Conservation (phyloP, 495 filamentous ascomycete genomes). For the Aspergillus sclerotioniger region DNA sequence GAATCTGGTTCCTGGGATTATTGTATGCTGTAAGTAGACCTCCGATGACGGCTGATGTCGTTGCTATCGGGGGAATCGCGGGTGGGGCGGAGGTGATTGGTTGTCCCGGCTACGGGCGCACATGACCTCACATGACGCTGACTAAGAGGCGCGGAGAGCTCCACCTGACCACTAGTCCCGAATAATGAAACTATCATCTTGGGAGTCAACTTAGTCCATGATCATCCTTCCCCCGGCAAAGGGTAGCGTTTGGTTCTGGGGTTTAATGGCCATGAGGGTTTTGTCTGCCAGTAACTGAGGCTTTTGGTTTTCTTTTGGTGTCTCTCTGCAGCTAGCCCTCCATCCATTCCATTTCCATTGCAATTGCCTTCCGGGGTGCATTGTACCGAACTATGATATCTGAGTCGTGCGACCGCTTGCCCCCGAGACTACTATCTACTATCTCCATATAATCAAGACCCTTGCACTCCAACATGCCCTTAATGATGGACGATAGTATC, state of each 20-base stretch:
- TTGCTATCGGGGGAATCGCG: not conserved
- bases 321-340: not conserved
- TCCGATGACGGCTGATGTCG: not conserved
- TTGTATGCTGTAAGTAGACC: not conserved
- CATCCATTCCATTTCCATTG: not conserved
- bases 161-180: constrained; percentile 9
- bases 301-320: not conserved
- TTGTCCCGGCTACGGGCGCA: constrained; percentile 24
- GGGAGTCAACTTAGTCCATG: not conserved
- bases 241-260: not conserved
- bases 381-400: constrained; percentile 14
- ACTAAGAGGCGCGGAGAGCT: constrained; percentile 18
- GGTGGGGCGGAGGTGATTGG: constrained; percentile 12
- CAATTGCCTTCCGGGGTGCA: not conserved
- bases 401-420: constrained; percentile 4
- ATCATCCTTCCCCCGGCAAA: not conserved
- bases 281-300: not conserved
- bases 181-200: not conserved
- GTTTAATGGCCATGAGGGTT: not conserved
- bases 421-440: not conserved
- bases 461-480: constrained; percentile 29
- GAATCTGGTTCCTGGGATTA: not conserved
- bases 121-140: constrained; percentile 23
- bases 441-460: constrained; percentile 2
- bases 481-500: constrained; percentile 68